Evolutionary conservation across 208 protist genomes (phyloP).

Genomic region (Leishmania gerbilli): DNA sequence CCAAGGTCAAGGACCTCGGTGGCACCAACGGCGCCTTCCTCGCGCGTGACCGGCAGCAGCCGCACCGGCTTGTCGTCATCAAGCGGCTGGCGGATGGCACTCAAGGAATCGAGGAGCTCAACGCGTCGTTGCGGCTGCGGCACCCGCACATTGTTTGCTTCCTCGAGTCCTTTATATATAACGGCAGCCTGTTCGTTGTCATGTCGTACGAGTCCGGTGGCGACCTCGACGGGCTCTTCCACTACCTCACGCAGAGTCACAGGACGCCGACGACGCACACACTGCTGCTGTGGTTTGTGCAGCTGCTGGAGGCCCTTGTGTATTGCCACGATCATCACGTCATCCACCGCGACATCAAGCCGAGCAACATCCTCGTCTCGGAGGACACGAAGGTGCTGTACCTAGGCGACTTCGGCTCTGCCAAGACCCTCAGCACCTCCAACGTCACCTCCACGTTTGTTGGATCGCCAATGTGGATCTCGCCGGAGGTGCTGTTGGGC

Average conservation of each 20-base stretch:
- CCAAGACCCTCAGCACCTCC: conserved; percentile 69
- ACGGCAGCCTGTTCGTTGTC: conserved; percentile 81
- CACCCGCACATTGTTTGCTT: conserved; percentile 84
- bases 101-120: conserved; percentile 79
- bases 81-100: conserved; percentile 71
- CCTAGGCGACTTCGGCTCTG: conserved; percentile 90
- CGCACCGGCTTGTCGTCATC: conserved; percentile 65
- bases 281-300: conserved; percentile 73
- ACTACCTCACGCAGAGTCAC: conserved; percentile 35
- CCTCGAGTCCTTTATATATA: conserved; percentile 71
- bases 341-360: conserved; percentile 93
- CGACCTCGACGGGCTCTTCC: conserved; percentile 75
- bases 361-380: conserved; percentile 83
- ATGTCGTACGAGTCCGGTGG: conserved; percentile 81
- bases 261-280: conserved; percentile 52
- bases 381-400: conserved; percentile 41
- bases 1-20: conserved; percentile 68
- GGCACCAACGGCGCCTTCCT: conserved; percentile 81
- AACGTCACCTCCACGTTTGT: conserved; percentile 82
- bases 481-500: conserved; percentile 90
- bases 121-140: conserved; percentile 69
- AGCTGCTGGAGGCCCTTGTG: conserved; percentile 75
- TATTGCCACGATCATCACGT: conserved; percentile 83
- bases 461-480: conserved; percentile 93
- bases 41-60: conserved; percentile 64